Conservation (phyloP, 768 basidiomycete genomes). For the Boletus rubroflammeus region DNA sequence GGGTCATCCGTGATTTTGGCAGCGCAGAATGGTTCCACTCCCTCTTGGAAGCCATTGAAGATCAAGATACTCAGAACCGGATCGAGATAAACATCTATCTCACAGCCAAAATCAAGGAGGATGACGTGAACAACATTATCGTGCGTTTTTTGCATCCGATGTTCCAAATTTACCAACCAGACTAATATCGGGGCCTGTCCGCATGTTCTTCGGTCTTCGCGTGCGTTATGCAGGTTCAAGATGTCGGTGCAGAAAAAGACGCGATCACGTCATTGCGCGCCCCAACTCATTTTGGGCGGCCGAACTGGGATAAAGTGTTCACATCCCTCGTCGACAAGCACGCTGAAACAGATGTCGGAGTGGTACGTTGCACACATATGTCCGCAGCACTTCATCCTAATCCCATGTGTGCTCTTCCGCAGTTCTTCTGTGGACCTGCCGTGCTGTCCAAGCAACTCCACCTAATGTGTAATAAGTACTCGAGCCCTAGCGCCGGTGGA, state of each 20-base stretch:
- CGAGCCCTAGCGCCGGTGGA: conserved; percentile 62
- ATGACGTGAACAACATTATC: conserved; percentile 92
- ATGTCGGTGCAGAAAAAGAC: conserved; percentile 91
- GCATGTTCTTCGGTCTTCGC: not conserved
- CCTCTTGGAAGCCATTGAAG: conserved; percentile 87
- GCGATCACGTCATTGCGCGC: conserved; percentile 85
- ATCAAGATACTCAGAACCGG: conserved; percentile 78
- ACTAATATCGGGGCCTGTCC: not conserved
- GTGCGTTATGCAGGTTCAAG: conserved; percentile 54
- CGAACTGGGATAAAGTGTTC: conserved; percentile 81
- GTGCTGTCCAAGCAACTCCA: conserved; percentile 70
- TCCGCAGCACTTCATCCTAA: not conserved
- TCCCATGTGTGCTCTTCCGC: not conserved
- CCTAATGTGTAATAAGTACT: conserved; percentile 81
- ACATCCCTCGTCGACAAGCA: conserved; percentile 75
- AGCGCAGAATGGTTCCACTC: conserved; percentile 94
- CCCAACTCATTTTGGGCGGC: conserved; percentile 90
- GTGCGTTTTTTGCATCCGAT: conserved; percentile 37
- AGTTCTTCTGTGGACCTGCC: conserved; percentile 86
- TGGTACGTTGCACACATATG: conserved; percentile 42
- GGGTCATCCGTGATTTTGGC: conserved; percentile 94
- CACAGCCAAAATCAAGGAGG: conserved; percentile 86
- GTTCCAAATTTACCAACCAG: not conserved
- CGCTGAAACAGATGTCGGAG: conserved; percentile 84
- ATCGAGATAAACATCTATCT: conserved; percentile 96